Evolutionary conservation across 2,329 filamentous ascomycete genomes (phyloP).

Genomic region (Pseudogymnoascus sp.): DNA sequence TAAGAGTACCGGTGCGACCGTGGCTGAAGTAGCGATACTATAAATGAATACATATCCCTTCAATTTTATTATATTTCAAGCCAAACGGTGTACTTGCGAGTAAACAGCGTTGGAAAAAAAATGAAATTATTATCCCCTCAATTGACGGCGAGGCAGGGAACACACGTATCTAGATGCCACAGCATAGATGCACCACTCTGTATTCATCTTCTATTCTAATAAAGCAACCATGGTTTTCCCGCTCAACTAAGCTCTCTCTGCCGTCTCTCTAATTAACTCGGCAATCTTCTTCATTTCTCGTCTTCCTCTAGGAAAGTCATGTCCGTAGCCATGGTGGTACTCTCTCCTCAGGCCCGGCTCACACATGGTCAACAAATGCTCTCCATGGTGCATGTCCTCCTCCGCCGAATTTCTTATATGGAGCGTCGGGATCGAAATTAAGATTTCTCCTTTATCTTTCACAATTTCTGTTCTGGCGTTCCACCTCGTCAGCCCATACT

Average conservation of each 20-base stretch:
- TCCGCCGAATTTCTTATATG: slow-evolving; percentile 12
- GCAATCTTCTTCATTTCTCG: slow-evolving; percentile 13
- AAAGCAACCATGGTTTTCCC: too few species aligned
- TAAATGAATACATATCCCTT: too few species aligned
- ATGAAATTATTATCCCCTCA: too few species aligned
- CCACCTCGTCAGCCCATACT: slow-evolving; percentile 9
- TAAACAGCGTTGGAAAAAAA: too few species aligned
- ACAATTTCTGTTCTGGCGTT: slow-evolving; percentile 1
- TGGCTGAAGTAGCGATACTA: too few species aligned
- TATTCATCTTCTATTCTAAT: too few species aligned
- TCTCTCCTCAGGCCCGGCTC: slow-evolving; percentile 9
- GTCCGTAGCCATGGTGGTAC: slow-evolving; percentile 11
- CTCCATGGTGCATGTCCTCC: slow-evolving; percentile 10
- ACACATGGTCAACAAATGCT: slow-evolving; percentile 10
- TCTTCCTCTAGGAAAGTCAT: slow-evolving; percentile 14
- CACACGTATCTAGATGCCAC: too few species aligned
- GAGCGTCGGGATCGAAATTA: slow-evolving; percentile 14
- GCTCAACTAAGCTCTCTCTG: slow-evolving; percentile 2
- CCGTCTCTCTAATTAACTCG: slow-evolving; percentile 8
- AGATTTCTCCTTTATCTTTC: background rate
- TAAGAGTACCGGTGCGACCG: too few species aligned
- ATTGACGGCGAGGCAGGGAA: too few species aligned
- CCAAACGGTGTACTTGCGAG: too few species aligned
- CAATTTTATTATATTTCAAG: too few species aligned
- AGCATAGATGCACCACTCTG: too few species aligned